These are phyloP conservation scores for Russula foetens DNA, from an alignment of 768 basidiomycete species.

Conservation along the genomic window DNA sequence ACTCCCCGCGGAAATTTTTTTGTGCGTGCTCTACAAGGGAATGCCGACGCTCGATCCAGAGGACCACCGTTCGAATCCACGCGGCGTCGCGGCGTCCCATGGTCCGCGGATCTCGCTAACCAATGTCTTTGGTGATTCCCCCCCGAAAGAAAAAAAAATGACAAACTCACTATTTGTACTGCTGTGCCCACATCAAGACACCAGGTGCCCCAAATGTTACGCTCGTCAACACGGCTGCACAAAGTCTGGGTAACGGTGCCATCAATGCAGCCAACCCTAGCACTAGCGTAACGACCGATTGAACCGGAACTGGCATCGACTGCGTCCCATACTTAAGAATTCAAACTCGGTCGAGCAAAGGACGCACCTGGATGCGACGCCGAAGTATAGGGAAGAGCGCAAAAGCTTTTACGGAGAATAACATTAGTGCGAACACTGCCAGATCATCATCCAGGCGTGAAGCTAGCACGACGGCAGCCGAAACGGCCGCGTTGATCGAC, in stretches of 20 bases:
- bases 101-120: conserved; percentile 81
- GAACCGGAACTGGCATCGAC: conserved; percentile 40
- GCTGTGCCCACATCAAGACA: conserved; percentile 76
- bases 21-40: too few relatives aligned
- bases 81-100: conserved; percentile 81
- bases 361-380: conserved; percentile 56
- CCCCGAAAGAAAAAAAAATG: background rate
- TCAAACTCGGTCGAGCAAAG: conserved; percentile 7
- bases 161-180: conserved; percentile 64
- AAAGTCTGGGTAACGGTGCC: conserved; percentile 48
- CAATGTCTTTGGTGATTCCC: conserved; percentile 2
- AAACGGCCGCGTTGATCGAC: conserved; percentile 87
- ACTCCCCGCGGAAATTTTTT: too few relatives aligned
- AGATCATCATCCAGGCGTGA: conserved; percentile 79
- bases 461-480: conserved; percentile 87
- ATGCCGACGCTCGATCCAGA: background rate
- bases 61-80: background rate
- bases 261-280: conserved; percentile 49
- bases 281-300: conserved; percentile 43
- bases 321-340: conserved; percentile 23
- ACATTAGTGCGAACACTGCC: conserved; percentile 81
- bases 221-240: conserved; percentile 40
- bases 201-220: conserved; percentile 69
- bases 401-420: conserved; percentile 77
- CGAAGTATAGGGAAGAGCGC: conserved; percentile 78